Percentiles rank a stretch among this genome's conserved stretches.
Conservation (phyloP, 2,329 filamentous ascomycete genomes). For the Monilinia fructigena region DNA sequence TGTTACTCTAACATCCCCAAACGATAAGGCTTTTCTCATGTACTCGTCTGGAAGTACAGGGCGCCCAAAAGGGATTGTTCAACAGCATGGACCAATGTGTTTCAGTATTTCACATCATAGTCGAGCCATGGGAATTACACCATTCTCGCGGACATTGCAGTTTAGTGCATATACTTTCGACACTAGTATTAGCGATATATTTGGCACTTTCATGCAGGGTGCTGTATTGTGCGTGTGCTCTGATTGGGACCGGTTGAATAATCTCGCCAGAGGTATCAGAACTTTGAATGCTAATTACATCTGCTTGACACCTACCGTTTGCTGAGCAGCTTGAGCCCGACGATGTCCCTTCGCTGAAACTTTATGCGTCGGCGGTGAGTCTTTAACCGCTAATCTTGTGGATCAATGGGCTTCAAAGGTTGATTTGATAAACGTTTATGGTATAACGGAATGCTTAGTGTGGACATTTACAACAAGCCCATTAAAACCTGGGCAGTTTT, state of each 20-base stretch:
- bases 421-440: constrained; percentile 45
- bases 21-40: background rate
- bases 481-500: background rate
- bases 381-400: constrained; percentile 42
- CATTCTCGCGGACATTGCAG: constrained; percentile 15
- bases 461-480: background rate
- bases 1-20: background rate
- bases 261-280: constrained; percentile 38
- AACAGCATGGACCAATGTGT: background rate
- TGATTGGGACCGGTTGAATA: constrained; percentile 3
- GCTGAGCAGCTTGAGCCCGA: constrained; percentile 28
- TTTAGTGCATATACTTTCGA: constrained; percentile 25
- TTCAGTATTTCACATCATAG: background rate
- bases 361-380: constrained; percentile 33
- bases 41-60: background rate
- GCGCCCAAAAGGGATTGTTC: background rate
- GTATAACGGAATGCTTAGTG: constrained; percentile 26
- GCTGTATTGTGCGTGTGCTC: constrained; percentile 17
- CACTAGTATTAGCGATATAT: constrained; percentile 21
- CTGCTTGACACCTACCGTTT: constrained; percentile 37
- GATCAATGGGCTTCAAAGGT: constrained; percentile 41
- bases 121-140: background rate
- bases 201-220: constrained; percentile 35
- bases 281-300: constrained; percentile 29
- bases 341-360: constrained; percentile 29